Evolutionary conservation across 2,329 filamentous ascomycete genomes (phyloP), one percentile per base, ranked within the genome.

Genomic region (Lecanicillium sp.): DNA sequence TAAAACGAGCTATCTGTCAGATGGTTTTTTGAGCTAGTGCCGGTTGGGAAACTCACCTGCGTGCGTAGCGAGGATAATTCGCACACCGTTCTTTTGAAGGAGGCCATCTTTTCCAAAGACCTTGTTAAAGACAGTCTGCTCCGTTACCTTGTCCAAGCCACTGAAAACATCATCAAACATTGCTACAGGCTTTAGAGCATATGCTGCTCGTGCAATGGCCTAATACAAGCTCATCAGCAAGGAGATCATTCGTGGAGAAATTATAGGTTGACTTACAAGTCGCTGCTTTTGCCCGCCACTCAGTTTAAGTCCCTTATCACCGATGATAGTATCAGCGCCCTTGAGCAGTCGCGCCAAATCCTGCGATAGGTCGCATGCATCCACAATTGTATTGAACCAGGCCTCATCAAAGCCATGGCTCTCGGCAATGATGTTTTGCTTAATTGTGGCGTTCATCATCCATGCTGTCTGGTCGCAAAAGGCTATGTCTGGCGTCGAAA

Each of bases 111-210:
- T 45, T 4, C 61, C 57, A 36, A 70, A 64, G 0, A 69, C 53
- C 0, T 52, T 55, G 0, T 47, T 47, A 41, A 68, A 68, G 2
- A 69, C 61, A 5, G 55, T 51, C 17, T 62, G 54, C 29, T 66
- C 61, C 0, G 66, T 69, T 3, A 61, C 53, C 11, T 58, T 56
- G 37, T 68, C 64, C 3, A 67, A 47, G 0, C 61, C 62, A 17
- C 61, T 64, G 5, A 65, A 57, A 2, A 63, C 56, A 22, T 65
- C 62, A 14, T 65, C 62, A 22, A 65, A 56, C 4, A 65, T 51
- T 4, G 60, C 49, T 0, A 65, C 44, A 1, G 46, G 49, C 5
- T 57, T 59, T 9, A 51, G 47, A 1, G 58, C 52, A 37, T 59
- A 61, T 0, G 59, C 42, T 3, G 58, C 57, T 6, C 58, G 54